These are phyloP conservation scores for Aspergillus egyptiacus DNA, from an alignment of 495 filamentous ascomycete genomes.

Conservation along the genomic window DNA sequence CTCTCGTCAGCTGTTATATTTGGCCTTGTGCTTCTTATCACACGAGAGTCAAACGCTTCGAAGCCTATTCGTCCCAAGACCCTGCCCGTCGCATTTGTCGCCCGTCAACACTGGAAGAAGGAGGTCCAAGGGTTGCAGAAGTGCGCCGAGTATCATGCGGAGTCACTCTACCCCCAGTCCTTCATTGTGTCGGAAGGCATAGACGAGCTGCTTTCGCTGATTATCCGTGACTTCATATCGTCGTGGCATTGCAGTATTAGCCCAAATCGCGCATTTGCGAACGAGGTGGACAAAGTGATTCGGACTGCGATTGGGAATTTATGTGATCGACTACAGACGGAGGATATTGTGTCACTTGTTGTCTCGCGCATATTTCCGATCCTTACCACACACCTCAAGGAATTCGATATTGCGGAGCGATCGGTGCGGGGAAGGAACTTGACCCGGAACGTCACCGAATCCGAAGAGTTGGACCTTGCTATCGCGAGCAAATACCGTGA, in stretches of 20 bases:
- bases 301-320: conserved; percentile 68
- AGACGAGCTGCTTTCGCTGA: conserved; percentile 70
- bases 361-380: conserved; percentile 81
- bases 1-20: conserved; percentile 48
- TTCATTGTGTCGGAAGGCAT: conserved; percentile 72
- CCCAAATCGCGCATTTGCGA: conserved; percentile 66
- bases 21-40: conserved; percentile 55
- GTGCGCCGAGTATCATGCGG: conserved; percentile 42
- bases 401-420: conserved; percentile 87
- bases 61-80: conserved; percentile 23
- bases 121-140: conserved; percentile 58
- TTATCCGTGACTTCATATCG: conserved; percentile 78
- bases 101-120: conserved; percentile 56
- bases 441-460: conserved; percentile 87
- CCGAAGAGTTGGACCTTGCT: conserved; percentile 88
- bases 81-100: conserved; percentile 53
- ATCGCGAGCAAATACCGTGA: conserved; percentile 89
- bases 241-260: conserved; percentile 89
- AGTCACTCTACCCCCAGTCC: conserved; percentile 70
- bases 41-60: conserved; percentile 39
- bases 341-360: conserved; percentile 75
- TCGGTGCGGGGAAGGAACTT: conserved; percentile 80
- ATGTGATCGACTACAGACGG: conserved; percentile 57
- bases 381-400: conserved; percentile 82
- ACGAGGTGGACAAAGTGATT: conserved; percentile 77